Evolutionary conservation across 305 asterid species (phyloP), one percentile per base, ranked within the genome.

Genomic region (Plantago coronopus): DNA sequence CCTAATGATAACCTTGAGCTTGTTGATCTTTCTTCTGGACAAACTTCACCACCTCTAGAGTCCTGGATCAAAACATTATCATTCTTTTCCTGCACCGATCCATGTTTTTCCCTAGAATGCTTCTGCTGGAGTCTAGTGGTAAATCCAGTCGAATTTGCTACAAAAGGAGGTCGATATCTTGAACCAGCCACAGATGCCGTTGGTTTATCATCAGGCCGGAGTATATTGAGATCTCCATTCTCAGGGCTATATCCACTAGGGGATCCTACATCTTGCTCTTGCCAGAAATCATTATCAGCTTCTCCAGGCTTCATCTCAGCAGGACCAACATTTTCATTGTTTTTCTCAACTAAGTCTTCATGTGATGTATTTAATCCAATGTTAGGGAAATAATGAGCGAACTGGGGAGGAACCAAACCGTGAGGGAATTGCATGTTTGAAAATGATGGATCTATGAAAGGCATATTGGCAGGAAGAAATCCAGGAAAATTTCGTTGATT

Each of bases 1-100:
- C 88, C 83, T 69, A 94, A 85, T 51, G 96, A 84, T 72, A 80
- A 74, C 75, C 94, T 85, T 59, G 96, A 89, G 72, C 91, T 88
- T n/a, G 72, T 74, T 46, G 83, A 69, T 79, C 93, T 85, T 69
- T 90, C 97, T 67, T 94, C 99, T n/a, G 77, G 74, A 58, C 63
- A 72, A 68, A 56, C 62, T 51, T 86, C 96, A 63, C 76, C 79
- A 57, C 42, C 77, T 72, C 83, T 77, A 66, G 63, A 78, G 74
- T 87, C 91, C 61, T 81, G 91, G 74, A 47, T 54, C 20, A 77
- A 79, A 34, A 72, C 62, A 70, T 68, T 69, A 62, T 81, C 94
- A 42, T 40, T 70, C 57, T 69, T 83, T 76, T 82, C 87, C 69
- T 69, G 70, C 64, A 49, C 48, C n/a, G 83, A 58, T 37, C 90